These are phyloP conservation scores for Gossypium herbaceum DNA, from an alignment of 345 rosid species.

Conservation along the genomic window DNA sequence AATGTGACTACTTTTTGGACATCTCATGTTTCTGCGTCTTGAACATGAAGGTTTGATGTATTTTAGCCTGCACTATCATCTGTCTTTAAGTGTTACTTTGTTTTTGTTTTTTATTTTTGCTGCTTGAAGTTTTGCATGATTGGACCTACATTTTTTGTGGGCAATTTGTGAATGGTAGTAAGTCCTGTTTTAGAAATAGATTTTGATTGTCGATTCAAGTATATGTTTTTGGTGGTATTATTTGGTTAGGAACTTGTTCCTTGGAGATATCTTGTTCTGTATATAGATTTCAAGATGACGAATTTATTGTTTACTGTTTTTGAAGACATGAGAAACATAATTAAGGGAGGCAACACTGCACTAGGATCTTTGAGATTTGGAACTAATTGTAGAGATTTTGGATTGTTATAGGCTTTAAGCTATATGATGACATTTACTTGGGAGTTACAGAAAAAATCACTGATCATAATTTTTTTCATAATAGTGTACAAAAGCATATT, in stretches of 20 bases:
- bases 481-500: background rate
- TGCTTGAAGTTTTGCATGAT: background rate
- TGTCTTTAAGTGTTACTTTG: background rate
- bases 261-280: conserved; percentile 5
- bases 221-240: background rate
- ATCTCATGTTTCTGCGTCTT: background rate
- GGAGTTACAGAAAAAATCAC: background rate
- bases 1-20: background rate
- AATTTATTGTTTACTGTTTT: background rate
- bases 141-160: background rate
- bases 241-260: background rate
- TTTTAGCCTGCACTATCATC: background rate
- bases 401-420: background rate
- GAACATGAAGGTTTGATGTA: background rate
- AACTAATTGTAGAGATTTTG: background rate
- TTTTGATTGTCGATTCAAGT: background rate
- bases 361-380: background rate
- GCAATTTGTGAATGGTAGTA: background rate
- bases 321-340: conserved; percentile 6
- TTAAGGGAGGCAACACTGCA: background rate
- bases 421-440: background rate
- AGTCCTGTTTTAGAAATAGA: background rate
- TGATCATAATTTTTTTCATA: background rate
- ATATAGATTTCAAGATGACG: background rate
- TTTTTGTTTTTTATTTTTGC: background rate